Base-by-base conservation (phyloP, 306 rosid species). In the Citrullus mucosospermus region DNA sequence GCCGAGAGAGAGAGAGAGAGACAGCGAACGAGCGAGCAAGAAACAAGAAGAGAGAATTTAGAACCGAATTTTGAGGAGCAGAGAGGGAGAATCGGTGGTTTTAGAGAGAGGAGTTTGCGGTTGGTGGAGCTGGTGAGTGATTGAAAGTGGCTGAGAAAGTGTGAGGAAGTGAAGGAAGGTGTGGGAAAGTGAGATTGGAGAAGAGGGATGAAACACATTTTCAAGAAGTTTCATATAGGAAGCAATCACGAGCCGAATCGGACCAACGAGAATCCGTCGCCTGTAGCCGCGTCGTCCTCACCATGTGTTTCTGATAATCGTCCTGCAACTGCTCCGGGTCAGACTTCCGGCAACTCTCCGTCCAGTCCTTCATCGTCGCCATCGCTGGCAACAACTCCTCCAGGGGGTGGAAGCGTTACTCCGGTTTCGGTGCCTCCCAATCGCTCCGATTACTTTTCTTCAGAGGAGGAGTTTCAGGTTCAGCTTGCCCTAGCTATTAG, bases 401-500 rank as follows among this genome's bases (percentile, higher is more conserved):
- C 85, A 2, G 86, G 75, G 9, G 60, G 75, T 16, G 74, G 54
- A 17, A 7, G 20, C 6, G 30, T 54, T 4, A 55, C 76, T 16
- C 78, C 86, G 2, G n/a, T 81, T 20, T 34, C 86, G 20, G 55
- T 82, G 39, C 30, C 55, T 67, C 83, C 86, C 18, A 86, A 81
- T 58, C 87, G 88, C 65, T 83, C 88, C 4, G 99, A 95, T 57
- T 92, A 83, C 79, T 87, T 95, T 86, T 86, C 91, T 59, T 92
- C 96, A 17, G 99, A 95, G 82, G 99, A 95, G 89, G 97, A 95
- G 83, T 95, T 87, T 84, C 99, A 95, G 93, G 84, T 92, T 46
- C 99, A 95, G 90, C 90, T 95, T 32, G 97, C 99, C 86, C 89
- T 95, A 71, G 99, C 99, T 46, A 95, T 95, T 80, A 95, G 99